Evolutionary conservation across 176 grass and related monocot species (phyloP), one percentile per base, ranked within the genome.

Genomic region (Aegilops tauschii): DNA sequence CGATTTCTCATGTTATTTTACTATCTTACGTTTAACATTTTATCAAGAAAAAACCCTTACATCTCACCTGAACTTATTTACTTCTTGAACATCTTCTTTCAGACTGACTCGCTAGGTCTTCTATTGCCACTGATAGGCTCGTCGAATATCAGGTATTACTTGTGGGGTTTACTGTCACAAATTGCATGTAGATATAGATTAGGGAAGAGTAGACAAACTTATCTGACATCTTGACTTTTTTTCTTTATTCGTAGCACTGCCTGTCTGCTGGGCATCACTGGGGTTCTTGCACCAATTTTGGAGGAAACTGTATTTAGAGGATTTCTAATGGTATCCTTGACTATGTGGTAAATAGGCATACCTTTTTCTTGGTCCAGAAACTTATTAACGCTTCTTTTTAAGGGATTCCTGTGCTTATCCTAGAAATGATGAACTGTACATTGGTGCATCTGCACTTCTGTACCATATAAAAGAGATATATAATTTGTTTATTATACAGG

Each of bases 291-390:
- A 3, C 93, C 96, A 68, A 78, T 96, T 92, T 87, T 98, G 29
- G 96, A 98, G 89, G 96, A 98, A 64, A 96, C 96, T 84, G 75
- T 98, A 34, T 98, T 98, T 91, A 79, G 96, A 84, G 93, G 96
- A 81, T 98, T 98, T 88, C 84, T 98, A 54, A 90, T 98, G 92
- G 93, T 91, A 69, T 92, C 96, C 45, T 85, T 98, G 80, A 94
- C 90, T 82, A 98, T 90, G 86, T 96, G 94, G 93, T 98, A 92
- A 84, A 35, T 75, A 86, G 56, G 6, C 59, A 8, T 14, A 58
- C 4, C 45, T 32, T 69, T 78, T 47, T 65, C 8, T 77, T 80
- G 52, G 70, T 65, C 32, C 36, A 40, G 2, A 79, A 18, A 74
- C 77, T 84, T 21, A 59, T 21, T 59, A 21, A 59, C 6, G 7